Base-by-base conservation (phyloP, 768 basidiomycete genomes). In the Suillus occidentalis region DNA sequence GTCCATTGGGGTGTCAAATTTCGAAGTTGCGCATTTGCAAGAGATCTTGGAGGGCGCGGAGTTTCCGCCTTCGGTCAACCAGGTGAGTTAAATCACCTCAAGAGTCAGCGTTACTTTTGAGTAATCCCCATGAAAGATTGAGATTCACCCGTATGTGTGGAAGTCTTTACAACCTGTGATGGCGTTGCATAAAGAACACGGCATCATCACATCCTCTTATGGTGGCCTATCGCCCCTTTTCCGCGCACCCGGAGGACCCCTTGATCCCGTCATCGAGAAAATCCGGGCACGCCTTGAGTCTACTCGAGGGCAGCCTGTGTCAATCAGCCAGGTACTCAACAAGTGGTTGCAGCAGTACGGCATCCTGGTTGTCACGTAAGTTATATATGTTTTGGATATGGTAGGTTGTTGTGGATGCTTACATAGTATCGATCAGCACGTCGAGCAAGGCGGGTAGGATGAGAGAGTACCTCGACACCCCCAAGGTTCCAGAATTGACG, bases 1-100 rank as follows among this genome's bases (percentile, higher is more conserved):
- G 65, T 65, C 31, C 72, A 89, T 90, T 61, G 90, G 90, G 20
- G 88, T 92, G 62, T 87, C 86, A 76, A 92, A 92, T 75, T 91
- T 88, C 72, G 72, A 71, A 5, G 66, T 89, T 39, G 72, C 79
- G 1, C 75, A 87, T 57, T 78, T 92, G 20, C 78, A 89, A 69
- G 73, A 73, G 4, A 66, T 91, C 4, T 61, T 87, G 61, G 83
- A 83, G 68, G 71, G 74, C 0, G 86, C 87, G 1, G 79, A 76
- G 42, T 75, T 88, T 68, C 84, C 81, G 43, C 91, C 90, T 4
- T 87, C 85, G 1, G 89, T 89, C 47, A 91, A 93, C 71, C 90
- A 92, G 79, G 89, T 87, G 31, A 10, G 39, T n/a, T 4, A 66
- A 68, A 18, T 18, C 18, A 37, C 58, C 37, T 34, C 39, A 20